Base-by-base conservation (phyloP, 306 rosid genomes). In the Hylodesmum podocarpum region DNA sequence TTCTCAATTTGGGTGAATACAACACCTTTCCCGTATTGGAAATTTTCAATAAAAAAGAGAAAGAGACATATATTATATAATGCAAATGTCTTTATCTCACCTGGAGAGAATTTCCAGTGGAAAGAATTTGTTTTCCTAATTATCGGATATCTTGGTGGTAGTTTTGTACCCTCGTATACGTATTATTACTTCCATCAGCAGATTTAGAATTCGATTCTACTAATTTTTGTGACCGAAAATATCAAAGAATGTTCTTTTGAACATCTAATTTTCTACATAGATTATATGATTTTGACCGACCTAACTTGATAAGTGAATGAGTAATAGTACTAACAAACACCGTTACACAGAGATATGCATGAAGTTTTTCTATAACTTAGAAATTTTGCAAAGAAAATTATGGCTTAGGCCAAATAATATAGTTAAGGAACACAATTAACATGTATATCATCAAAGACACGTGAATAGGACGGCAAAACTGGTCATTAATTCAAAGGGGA, bases 391-490 rank as follows among this genome's bases (percentile, higher is more conserved):
- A 29, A 59, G 64, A 57, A 57, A 53, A 29, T 12, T 2, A n/a
- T n/a, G n/a, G n/a, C n/a, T n/a, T n/a, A n/a, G n/a, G n/a, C n/a
- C n/a, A n/a, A n/a, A n/a, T n/a, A n/a, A n/a, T n/a, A n/a, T n/a
- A n/a, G n/a, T n/a, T n/a, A n/a, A n/a, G n/a, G n/a, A n/a, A n/a
- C n/a, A n/a, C n/a, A n/a, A n/a, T n/a, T n/a, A n/a, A n/a, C n/a
- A n/a, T n/a, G n/a, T n/a, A n/a, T n/a, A n/a, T n/a, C n/a, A n/a
- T 36, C 53, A 24, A 54, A 36, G 67, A 27, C 3, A 16, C 44
- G 58, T 71, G 50, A 40, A 9, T 51, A 24, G n/a, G 22, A 71
- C 50, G 76, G 76, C 25, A 71, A 73, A 34, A 40, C 14, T 40
- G 69, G 21, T 39, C 12, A 37, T 55, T 22, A 55, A 25, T 55